Conservation (phyloP, 306 rosid species). For the Malus asiatica region DNA sequence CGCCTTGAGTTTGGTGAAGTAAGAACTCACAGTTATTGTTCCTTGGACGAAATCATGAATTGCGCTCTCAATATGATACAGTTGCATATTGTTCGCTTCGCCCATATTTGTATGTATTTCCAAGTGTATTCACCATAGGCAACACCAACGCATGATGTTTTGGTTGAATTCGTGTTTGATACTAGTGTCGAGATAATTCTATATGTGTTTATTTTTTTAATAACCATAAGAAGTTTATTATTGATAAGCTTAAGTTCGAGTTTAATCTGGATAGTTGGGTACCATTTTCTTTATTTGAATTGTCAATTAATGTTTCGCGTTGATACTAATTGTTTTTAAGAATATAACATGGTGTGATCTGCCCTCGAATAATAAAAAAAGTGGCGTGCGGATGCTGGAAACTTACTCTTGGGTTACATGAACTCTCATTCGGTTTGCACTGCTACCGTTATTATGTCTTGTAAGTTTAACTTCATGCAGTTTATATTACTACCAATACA, state of each 20-base stretch:
- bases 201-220: too few relatives aligned
- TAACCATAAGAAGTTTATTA: too few relatives aligned
- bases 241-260: too few relatives aligned
- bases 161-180: too few relatives aligned
- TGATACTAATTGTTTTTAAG: background rate
- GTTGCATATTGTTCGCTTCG: too few relatives aligned
- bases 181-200: too few relatives aligned
- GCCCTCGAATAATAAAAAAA: background rate
- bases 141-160: too few relatives aligned
- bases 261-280: background rate
- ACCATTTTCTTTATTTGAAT: background rate
- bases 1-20: too few relatives aligned
- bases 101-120: background rate
- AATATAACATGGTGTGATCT: background rate
- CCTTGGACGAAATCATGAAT: too few relatives aligned
- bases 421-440: background rate
- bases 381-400: background rate
- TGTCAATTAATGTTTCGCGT: background rate
- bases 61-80: too few relatives aligned
- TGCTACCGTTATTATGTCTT: background rate
- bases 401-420: background rate
- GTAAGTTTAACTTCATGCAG: background rate
- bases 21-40: too few relatives aligned
- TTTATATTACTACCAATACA: background rate
- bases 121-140: too few relatives aligned